Evolutionary conservation across 2,329 filamentous ascomycete genomes (phyloP), one percentile per base, ranked within the genome.

Genomic region (Monosporascus ibericus): DNA sequence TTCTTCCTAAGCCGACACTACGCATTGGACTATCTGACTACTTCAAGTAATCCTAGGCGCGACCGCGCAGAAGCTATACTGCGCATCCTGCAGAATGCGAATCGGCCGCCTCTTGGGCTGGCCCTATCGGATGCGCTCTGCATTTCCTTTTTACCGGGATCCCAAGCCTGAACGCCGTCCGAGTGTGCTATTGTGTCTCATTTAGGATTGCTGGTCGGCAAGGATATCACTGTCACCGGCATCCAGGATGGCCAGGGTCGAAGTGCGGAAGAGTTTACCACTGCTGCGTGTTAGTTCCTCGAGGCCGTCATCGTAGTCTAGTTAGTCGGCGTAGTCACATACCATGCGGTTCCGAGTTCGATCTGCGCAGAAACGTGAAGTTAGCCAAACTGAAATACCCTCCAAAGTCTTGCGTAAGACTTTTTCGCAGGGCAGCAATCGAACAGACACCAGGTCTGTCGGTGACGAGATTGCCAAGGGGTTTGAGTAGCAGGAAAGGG

Each of bases 161-260:
- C 58, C 55, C 58, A 55, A 59, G 59, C 59, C 65, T 59, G 57
- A 63, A 67, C 63, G 63, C 64, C 65, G 54, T 63, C 50, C 54
- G 47, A 49, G 50, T 48, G 50, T 22, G 47, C 60, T 65, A 56
- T 51, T 53, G 50, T 55, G 53, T 59, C 49, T 58, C 38, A 59
- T 58, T 76, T 86, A 87, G 68, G 80, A 77, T 70, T 79, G 74
- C 73, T 85, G 84, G 75, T 90, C 85, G 77, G 80, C 86, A 68
- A 99, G 84, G 76, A 99, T 99, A 77, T 99, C 94, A 65, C 90
- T 96, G 85, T 97, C 88, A 85, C 92, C 94, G 73, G 92, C 91
- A 77, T 99, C 94, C 64, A 97, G 80, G 72, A 97, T 88, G 67
- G 92, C 87, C 88, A 99, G 95, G 77, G 92, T 96, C 65, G 90